Evolutionary conservation across 228 moss, liverwort and hornwort species (phyloP).

Genomic region (Sphagnum fallax): DNA sequence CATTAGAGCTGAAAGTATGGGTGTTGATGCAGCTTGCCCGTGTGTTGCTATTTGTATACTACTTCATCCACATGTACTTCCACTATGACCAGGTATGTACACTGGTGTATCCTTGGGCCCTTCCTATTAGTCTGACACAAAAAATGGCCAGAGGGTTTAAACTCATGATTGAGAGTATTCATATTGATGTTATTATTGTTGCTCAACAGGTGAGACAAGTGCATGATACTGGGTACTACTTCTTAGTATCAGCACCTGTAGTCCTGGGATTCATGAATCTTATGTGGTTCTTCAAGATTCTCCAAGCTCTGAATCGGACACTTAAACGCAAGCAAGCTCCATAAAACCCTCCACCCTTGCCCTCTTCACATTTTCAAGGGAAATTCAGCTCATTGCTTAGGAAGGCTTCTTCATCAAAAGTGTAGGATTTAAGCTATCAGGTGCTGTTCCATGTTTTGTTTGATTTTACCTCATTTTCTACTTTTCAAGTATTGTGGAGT

Average conservation of each 20-base stretch:
- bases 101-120: no score
- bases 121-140: no score
- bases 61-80: constrained; percentile 28
- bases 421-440: no score
- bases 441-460: no score
- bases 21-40: constrained; percentile 24
- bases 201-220: constrained; percentile 25
- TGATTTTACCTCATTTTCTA: no score
- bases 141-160: no score
- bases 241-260: constrained; percentile 30
- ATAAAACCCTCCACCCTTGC: background rate
- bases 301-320: constrained; percentile 8
- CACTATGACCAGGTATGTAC: constrained; percentile 29
- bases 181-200: no score
- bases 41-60: constrained; percentile 34
- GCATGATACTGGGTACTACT: constrained; percentile 24
- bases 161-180: no score
- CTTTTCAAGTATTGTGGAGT: no score
- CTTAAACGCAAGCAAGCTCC: constrained; percentile 18
- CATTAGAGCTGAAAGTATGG: background rate
- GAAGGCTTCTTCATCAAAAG: no score
- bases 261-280: constrained; percentile 46
- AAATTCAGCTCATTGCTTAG: no score
- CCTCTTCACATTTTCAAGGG: no score
- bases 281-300: constrained; percentile 42